These are phyloP conservation scores for Mycena venus DNA, from an alignment of 768 basidiomycete species.

Conservation along the genomic window DNA sequence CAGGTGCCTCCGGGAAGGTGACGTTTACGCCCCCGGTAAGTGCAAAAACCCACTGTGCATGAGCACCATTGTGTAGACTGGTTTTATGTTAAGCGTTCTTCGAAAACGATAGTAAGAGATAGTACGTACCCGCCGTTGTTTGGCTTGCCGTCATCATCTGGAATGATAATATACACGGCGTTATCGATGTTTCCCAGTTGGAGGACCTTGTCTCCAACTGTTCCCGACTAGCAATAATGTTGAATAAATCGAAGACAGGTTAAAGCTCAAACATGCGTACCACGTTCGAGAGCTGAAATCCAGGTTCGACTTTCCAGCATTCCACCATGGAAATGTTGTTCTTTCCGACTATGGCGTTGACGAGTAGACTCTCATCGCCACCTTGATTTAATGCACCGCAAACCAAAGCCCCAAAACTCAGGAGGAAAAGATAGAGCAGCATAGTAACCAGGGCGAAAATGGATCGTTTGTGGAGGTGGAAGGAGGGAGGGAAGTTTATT, in stretches of 20 bases:
- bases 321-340: slow-evolving; percentile 36
- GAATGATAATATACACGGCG: slow-evolving; percentile 33
- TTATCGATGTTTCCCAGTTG: slow-evolving; percentile 30
- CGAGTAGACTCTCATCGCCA: slow-evolving; percentile 26
- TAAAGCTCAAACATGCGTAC: slow-evolving; percentile 23
- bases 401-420: slow-evolving; percentile 23
- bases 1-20: slow-evolving; percentile 32
- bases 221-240: slow-evolving; percentile 27
- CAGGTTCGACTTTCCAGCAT: slow-evolving; percentile 37
- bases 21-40: slow-evolving; percentile 35
- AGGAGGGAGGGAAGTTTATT: slow-evolving; percentile 19
- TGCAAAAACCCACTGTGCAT: slow-evolving; percentile 37
- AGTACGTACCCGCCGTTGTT: slow-evolving; percentile 34
- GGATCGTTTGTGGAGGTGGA: slow-evolving; percentile 16
- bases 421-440: slow-evolving; percentile 24
- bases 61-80: slow-evolving; percentile 38
- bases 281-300: slow-evolving; percentile 35
- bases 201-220: slow-evolving; percentile 36
- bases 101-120: slow-evolving; percentile 13
- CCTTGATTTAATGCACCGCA: slow-evolving; percentile 21
- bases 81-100: slow-evolving; percentile 20
- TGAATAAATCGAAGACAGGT: slow-evolving; percentile 5
- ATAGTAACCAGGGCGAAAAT: slow-evolving; percentile 20
- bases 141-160: slow-evolving; percentile 35
- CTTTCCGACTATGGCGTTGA: slow-evolving; percentile 34